A percentile compares a stretch with the other conserved stretches of the same genome.
These are phyloP conservation scores for Cryphonectria japonica DNA, from an alignment of 2,329 filamentous ascomycete species.

Conservation along the genomic window DNA sequence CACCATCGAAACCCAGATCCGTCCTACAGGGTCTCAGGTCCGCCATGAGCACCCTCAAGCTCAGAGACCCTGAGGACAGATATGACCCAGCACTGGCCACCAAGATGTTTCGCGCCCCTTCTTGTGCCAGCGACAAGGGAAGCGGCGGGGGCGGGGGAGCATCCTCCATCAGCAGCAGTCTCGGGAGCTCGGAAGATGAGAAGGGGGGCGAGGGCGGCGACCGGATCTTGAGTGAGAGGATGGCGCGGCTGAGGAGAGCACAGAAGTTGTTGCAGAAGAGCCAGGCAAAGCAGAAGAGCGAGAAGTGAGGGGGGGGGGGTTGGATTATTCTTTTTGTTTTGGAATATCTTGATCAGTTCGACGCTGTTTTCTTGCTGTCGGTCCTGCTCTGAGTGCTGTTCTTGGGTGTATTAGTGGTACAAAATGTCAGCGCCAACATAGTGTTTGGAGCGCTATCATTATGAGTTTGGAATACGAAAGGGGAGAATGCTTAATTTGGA, in stretches of 20 bases:
- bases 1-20: neutral
- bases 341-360: neutral
- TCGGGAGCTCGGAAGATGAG: neutral
- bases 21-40: conserved; percentile 17
- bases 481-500: neutral
- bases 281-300: neutral
- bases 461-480: neutral
- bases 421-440: neutral
- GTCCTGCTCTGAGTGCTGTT: neutral
- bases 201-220: neutral
- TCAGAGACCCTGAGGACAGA: neutral
- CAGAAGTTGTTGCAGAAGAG: conserved; percentile 31
- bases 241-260: conserved; percentile 34
- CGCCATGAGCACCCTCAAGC: conserved; percentile 5
- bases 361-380: neutral
- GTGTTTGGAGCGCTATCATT: neutral
- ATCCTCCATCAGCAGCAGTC: conserved; percentile 22
- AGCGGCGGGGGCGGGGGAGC: neutral
- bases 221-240: conserved; percentile 32
- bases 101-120: conserved; percentile 28
- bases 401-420: neutral
- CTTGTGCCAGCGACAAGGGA: conserved; percentile 28
- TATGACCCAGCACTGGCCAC: conserved; percentile 20
- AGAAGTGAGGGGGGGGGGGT: neutral
- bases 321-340: neutral